phyloP scores from a whole-genome alignment of 169 alveolate species.

The Eimeria maxima region DNA sequence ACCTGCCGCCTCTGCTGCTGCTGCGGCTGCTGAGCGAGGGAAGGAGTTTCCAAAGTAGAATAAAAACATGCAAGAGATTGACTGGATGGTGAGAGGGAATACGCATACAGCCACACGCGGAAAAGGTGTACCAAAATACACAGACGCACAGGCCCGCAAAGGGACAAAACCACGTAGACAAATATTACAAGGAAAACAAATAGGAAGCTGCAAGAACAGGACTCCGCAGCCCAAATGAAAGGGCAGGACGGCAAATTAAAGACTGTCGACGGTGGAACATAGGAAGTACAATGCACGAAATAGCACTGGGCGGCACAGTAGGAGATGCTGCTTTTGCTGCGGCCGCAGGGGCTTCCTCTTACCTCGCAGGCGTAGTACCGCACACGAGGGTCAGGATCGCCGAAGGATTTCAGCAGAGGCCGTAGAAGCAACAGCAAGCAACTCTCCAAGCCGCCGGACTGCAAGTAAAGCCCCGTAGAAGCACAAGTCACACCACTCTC shows the following conservation, averaged over 20 bases:
- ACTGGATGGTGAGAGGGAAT: neutral
- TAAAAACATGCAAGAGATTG: neutral
- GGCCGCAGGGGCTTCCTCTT: neutral
- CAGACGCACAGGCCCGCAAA: neutral
- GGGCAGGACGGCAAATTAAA: neutral
- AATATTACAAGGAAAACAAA: neutral
- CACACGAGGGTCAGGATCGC: conserved; percentile 83
- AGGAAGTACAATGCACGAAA: neutral
- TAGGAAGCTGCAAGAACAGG: neutral
- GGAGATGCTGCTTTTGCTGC: neutral
- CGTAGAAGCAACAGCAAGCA: conserved; percentile 69
- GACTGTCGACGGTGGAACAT: neutral
- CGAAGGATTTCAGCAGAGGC: conserved; percentile 78
- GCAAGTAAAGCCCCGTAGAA: conserved; percentile 10
- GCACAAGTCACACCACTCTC: neutral
- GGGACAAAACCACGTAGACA: neutral
- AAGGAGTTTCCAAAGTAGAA: neutral
- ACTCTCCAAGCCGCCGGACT: conserved; percentile 62
- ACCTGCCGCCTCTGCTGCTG: neutral
- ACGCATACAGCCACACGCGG: neutral
- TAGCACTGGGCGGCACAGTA: neutral
- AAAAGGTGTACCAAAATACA: neutral
- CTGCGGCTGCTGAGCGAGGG: neutral
- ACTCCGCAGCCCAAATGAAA: neutral
- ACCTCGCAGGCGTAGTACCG: conserved; percentile 86